These are phyloP conservation scores for Heterobasidion irregulare DNA, from an alignment of 1,284 basidiomycete species.

Conservation along the genomic window DNA sequence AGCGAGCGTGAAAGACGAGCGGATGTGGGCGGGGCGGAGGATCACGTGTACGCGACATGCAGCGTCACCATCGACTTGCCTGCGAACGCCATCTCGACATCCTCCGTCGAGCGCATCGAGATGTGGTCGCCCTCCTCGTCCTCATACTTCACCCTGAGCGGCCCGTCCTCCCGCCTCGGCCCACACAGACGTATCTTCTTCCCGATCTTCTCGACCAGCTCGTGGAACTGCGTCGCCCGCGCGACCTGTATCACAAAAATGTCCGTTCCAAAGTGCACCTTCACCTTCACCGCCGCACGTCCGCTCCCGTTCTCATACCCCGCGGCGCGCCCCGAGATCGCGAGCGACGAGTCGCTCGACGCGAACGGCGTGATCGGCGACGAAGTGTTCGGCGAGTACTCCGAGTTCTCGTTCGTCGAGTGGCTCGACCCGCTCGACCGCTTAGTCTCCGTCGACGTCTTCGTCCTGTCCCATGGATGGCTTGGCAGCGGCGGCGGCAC, in stretches of 20 bases:
- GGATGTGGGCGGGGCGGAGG: no score
- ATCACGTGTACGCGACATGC: constrained; percentile 46
- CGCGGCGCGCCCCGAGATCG: constrained; percentile 38
- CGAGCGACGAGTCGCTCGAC: constrained; percentile 69
- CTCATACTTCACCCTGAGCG: constrained; percentile 79
- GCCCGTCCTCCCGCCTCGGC: constrained; percentile 62
- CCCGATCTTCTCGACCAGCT: constrained; percentile 84
- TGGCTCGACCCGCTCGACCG: constrained; percentile 75
- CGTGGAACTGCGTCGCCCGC: constrained; percentile 65
- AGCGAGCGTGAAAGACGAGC: not conserved
- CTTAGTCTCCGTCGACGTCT: constrained; percentile 48
- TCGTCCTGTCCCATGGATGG: constrained; percentile 41
- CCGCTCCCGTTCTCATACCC: constrained; percentile 16
- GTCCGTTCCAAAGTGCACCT: constrained; percentile 85
- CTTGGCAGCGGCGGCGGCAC: constrained; percentile 46
- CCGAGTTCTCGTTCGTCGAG: constrained; percentile 69
- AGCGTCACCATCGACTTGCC: constrained; percentile 57
- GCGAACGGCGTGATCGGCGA: constrained; percentile 80
- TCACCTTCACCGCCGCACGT: constrained; percentile 62
- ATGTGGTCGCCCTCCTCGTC: constrained; percentile 92
- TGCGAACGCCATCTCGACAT: constrained; percentile 84
- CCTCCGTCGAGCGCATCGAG: constrained; percentile 79
- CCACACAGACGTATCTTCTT: constrained; percentile 90
- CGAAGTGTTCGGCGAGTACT: constrained; percentile 72
- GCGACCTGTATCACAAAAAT: constrained; percentile 90